phyloP scores from a whole-genome alignment of 371 early-diverging fungal species.

The Cokeromyces recurvatus region DNA sequence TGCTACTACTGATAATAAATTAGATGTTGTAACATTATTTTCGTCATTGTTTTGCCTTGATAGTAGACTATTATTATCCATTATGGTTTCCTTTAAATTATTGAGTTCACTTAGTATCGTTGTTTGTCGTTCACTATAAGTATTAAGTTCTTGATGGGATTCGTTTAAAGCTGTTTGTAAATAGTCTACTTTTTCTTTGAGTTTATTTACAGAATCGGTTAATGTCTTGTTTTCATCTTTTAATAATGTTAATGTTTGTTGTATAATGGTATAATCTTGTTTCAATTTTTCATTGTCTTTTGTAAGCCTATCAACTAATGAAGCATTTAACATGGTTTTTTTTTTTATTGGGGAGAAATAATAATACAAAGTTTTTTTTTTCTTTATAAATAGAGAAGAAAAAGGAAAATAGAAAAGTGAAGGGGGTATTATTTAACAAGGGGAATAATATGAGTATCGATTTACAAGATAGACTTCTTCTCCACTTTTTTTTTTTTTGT shows the following conservation, averaged over 20 bases:
- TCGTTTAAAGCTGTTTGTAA: not conserved
- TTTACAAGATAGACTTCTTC: too few species aligned
- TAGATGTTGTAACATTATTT: not conserved
- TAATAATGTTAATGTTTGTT: too few species aligned
- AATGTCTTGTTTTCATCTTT: too few species aligned
- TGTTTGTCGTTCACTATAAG: constrained; percentile 6
- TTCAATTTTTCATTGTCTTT: too few species aligned
- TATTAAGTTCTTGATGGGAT: not conserved
- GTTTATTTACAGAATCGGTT: too few species aligned
- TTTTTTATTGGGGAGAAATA: too few species aligned
- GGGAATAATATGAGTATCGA: too few species aligned
- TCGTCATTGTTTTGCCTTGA: not conserved
- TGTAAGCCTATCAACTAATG: not conserved
- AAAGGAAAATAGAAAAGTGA: not conserved
- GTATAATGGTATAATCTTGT: too few species aligned
- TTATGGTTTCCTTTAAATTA: constrained; percentile 2
- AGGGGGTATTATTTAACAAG: not conserved
- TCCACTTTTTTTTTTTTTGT: too few species aligned
- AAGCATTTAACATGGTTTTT: too few species aligned
- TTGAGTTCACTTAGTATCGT: constrained; percentile 4
- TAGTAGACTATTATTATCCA: constrained; percentile 2
- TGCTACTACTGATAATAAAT: not conserved
- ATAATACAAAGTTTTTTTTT: too few species aligned
- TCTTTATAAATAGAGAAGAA: not conserved
- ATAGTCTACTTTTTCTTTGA: not conserved